A percentile compares a stretch with the other conserved stretches of the same genome.
phyloP scores from a whole-genome alignment of 2,329 filamentous ascomycete species.

The Trichoderma semiorbis region DNA sequence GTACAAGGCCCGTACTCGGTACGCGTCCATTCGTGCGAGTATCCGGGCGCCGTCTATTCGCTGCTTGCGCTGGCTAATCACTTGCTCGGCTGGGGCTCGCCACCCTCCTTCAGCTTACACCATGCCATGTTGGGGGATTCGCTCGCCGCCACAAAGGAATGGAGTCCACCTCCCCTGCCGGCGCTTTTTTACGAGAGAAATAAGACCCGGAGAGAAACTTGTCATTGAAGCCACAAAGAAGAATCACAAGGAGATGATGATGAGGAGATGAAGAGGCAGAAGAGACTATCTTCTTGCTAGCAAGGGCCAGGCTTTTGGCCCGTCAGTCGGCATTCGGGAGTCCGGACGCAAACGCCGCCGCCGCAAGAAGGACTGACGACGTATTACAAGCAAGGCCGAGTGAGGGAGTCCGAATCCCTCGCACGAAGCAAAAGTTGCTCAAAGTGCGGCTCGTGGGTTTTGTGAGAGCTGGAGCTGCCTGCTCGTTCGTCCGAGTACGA shows the following conservation, averaged over 20 bases:
- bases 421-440: background rate
- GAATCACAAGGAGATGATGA: background rate
- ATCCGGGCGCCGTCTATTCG: slow-evolving; percentile 4
- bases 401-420: background rate
- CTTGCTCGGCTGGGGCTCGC: slow-evolving; percentile 7
- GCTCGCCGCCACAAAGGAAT: slow-evolving; percentile 18
- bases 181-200: background rate
- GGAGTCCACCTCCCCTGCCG: slow-evolving; percentile 8
- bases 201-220: background rate
- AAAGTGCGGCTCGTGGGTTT: background rate
- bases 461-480: background rate
- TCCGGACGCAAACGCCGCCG: background rate
- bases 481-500: slow-evolving; percentile 6
- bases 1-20: background rate
- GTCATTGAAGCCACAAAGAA: background rate
- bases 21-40: background rate
- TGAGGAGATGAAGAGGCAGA: background rate
- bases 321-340: background rate
- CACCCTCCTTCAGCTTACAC: slow-evolving; percentile 17
- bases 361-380: background rate
- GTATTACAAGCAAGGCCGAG: background rate
- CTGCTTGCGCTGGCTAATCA: background rate
- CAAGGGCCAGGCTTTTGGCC: background rate
- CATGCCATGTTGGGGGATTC: slow-evolving; percentile 17
- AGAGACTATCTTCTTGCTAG: background rate